Conservation (phyloP, 148 eudicot species). For the Salicornia ramosissima region DNA sequence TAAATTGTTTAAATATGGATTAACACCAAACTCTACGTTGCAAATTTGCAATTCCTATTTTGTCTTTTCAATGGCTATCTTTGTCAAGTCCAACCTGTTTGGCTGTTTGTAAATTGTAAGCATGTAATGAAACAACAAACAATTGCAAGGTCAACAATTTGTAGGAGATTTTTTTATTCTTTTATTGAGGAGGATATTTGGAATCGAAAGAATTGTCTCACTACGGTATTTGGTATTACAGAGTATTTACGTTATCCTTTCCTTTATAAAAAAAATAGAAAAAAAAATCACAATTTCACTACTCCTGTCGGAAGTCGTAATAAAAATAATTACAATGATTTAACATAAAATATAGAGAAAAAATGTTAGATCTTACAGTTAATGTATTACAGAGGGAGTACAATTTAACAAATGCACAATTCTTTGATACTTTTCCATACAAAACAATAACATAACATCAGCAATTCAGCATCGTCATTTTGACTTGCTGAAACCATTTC, state of each 20-base stretch:
- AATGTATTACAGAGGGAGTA: too few relatives aligned
- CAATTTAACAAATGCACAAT: too few relatives aligned
- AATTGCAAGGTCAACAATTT: neutral
- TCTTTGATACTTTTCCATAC: neutral
- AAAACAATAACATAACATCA: neutral
- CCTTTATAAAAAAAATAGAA: too few relatives aligned
- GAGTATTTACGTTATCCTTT: too few relatives aligned
- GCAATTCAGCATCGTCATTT: neutral
- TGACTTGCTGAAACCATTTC: conserved; percentile 4
- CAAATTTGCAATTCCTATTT: neutral
- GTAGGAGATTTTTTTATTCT: neutral
- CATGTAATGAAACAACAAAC: neutral
- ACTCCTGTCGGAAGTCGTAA: too few relatives aligned
- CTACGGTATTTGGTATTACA: too few relatives aligned
- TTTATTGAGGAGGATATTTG: neutral
- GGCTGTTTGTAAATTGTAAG: too few relatives aligned
- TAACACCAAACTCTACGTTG: conserved; percentile 3
- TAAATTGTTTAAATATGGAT: neutral
- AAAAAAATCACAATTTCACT: too few relatives aligned
- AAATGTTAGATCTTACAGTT: too few relatives aligned
- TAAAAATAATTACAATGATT: too few relatives aligned
- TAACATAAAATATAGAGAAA: too few relatives aligned
- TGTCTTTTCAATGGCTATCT: neutral
- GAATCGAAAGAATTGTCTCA: too few relatives aligned
- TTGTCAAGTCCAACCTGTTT: neutral